Conservation (phyloP, 2,329 filamentous ascomycete species). For the Penicillium vulpinum region DNA sequence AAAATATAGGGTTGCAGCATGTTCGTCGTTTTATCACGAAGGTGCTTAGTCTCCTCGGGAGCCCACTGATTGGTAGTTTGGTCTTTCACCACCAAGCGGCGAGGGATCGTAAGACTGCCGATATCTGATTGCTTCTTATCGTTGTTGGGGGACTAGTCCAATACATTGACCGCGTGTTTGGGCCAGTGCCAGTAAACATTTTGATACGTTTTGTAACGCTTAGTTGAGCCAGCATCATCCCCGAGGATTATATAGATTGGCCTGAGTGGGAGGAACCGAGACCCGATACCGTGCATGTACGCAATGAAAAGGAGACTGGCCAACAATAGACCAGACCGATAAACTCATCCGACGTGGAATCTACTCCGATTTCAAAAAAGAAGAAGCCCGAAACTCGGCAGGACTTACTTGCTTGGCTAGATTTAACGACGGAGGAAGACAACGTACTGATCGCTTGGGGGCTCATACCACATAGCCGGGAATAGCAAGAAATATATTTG, state of each 20-base stretch:
- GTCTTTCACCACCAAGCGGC: too few species aligned
- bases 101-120: too few species aligned
- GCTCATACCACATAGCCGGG: slow-evolving; percentile 12
- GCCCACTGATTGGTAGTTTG: too few species aligned
- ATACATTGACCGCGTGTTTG: too few species aligned
- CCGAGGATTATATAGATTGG: slow-evolving; percentile 5
- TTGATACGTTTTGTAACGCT: too few species aligned
- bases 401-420: slow-evolving; percentile 14
- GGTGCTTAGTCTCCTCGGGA: too few species aligned
- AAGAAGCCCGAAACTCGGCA: slow-evolving; percentile 2
- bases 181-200: too few species aligned
- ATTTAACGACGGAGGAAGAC: slow-evolving; percentile 14
- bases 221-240: too few species aligned
- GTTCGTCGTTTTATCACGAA: too few species aligned
- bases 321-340: neutral
- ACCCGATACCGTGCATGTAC: neutral
- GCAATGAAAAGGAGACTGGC: neutral
- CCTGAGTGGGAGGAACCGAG: neutral
- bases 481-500: slow-evolving; percentile 7
- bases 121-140: too few species aligned
- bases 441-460: slow-evolving; percentile 10
- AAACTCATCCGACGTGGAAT: neutral
- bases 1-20: too few species aligned
- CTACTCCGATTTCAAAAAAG: neutral
- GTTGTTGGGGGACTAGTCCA: too few species aligned